Evolutionary conservation across 139 green algal species (phyloP).

Genomic region (Coelastrella sp.): DNA sequence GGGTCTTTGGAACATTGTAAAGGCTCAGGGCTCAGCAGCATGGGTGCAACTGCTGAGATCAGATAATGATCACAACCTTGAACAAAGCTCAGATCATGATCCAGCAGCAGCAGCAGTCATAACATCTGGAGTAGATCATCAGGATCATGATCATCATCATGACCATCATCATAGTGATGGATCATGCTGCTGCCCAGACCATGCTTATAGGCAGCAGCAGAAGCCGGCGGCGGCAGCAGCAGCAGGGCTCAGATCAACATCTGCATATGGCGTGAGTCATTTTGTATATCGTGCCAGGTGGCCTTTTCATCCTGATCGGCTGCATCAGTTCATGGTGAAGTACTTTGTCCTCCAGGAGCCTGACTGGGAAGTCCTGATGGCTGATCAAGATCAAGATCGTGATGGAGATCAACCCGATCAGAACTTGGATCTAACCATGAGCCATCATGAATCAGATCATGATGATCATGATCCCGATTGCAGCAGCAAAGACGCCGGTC

Average conservation of each 20-base stretch:
- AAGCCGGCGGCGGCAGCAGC: conserved; percentile 13
- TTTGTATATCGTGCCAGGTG: conserved; percentile 78
- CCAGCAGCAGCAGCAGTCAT: conserved; percentile 36
- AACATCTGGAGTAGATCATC: neutral
- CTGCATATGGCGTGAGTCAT: conserved; percentile 71
- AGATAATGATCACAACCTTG: neutral
- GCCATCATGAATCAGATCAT: neutral
- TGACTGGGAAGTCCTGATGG: conserved; percentile 49
- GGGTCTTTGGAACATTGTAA: conserved; percentile 74
- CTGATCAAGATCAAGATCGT: neutral
- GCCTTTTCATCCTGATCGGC: conserved; percentile 81
- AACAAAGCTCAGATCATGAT: neutral
- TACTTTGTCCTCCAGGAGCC: conserved; percentile 72
- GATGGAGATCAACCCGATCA: conserved; percentile 12
- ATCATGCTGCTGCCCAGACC: neutral
- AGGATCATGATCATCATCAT: neutral
- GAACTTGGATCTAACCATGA: neutral
- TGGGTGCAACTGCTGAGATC: conserved; percentile 65
- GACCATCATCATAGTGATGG: neutral
- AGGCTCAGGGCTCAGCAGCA: conserved; percentile 64
- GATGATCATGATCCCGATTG: neutral
- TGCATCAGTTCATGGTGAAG: conserved; percentile 65
- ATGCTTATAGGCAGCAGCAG: neutral
- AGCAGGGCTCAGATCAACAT: conserved; percentile 31
- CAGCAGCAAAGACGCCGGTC: neutral